Percentiles rank a stretch among this genome's conserved stretches.
phyloP scores from a whole-genome alignment of 2,329 filamentous ascomycete species.

The Aspergillus terreus region DNA sequence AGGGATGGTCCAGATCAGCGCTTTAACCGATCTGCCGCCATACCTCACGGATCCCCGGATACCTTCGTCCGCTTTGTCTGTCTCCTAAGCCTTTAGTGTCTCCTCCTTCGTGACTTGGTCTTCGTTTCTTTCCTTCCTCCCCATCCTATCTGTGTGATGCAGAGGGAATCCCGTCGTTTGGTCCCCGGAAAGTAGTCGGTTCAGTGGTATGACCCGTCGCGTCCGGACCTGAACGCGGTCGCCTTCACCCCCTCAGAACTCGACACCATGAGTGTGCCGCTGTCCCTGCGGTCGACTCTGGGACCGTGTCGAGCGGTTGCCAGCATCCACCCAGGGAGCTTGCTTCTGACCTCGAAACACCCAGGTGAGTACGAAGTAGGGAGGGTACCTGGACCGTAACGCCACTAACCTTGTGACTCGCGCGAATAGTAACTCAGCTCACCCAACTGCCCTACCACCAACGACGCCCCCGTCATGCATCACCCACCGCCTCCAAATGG shows the following conservation, averaged over 20 bases:
- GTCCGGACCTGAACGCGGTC: background rate
- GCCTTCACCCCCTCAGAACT: background rate
- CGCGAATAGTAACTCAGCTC: constrained; percentile 14
- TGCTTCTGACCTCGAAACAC: constrained; percentile 13
- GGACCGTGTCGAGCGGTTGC: constrained; percentile 22
- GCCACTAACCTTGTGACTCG: constrained; percentile 4
- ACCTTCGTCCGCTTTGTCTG: background rate
- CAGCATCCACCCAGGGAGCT: constrained; percentile 20
- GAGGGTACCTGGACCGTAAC: background rate
- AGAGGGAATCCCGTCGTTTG: background rate
- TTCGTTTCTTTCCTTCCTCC: background rate
- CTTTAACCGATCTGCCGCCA: background rate
- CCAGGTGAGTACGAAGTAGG: constrained; percentile 18
- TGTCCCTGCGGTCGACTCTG: constrained; percentile 24
- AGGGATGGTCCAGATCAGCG: background rate
- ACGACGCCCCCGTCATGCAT: constrained; percentile 6
- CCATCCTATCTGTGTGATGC: background rate
- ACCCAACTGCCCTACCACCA: constrained; percentile 10
- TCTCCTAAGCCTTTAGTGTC: background rate
- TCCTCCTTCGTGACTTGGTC: background rate
- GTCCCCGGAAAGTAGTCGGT: background rate
- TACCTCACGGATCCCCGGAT: background rate
- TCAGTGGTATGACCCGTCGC: background rate
- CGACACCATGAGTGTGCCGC: constrained; percentile 22
- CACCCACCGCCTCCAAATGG: constrained; percentile 11